Conservation (phyloP, 805 yeast genomes). For the Candida stauntonica region DNA sequence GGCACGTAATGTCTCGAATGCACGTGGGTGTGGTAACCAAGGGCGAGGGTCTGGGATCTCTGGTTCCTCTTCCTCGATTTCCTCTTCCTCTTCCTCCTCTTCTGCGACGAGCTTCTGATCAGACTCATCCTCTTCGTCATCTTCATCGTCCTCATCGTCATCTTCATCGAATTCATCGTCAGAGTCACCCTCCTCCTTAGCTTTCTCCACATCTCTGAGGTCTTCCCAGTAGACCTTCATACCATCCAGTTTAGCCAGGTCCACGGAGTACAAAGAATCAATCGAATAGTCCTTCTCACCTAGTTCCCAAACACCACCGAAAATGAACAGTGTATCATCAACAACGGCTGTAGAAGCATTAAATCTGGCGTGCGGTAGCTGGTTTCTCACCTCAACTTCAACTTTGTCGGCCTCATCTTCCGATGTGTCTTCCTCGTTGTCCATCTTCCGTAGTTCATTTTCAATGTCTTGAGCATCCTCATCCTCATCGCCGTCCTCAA, state of each 20-base stretch:
- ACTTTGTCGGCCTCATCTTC: constrained; percentile 4
- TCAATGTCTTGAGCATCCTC: constrained; percentile 42
- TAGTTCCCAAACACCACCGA: constrained; percentile 86
- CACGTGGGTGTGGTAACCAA: constrained; percentile 95
- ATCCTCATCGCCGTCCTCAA: constrained; percentile 41
- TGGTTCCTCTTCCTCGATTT: constrained; percentile 53
- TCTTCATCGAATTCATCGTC: constrained; percentile 62
- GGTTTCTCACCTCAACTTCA: constrained; percentile 43
- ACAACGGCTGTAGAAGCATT: constrained; percentile 82
- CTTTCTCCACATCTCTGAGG: constrained; percentile 48
- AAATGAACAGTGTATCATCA: constrained; percentile 78
- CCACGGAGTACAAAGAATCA: constrained; percentile 83
- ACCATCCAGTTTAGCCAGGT: constrained; percentile 83
- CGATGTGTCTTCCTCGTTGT: constrained; percentile 23
- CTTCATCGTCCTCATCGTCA: constrained; percentile 67
- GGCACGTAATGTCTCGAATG: constrained; percentile 78
- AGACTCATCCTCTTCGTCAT: constrained; percentile 50
- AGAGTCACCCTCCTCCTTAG: constrained; percentile 44
- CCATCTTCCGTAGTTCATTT: constrained; percentile 43
- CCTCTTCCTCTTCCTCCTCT: constrained; percentile 63
- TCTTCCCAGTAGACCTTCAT: constrained; percentile 90
- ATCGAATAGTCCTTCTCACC: constrained; percentile 83
- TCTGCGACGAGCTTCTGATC: constrained; percentile 36
- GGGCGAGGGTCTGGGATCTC: constrained; percentile 89
- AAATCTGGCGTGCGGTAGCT: constrained; percentile 84